phyloP scores from a whole-genome alignment of 2,329 filamentous ascomycete genomes.

The Phyllosticta citrichinensis region DNA sequence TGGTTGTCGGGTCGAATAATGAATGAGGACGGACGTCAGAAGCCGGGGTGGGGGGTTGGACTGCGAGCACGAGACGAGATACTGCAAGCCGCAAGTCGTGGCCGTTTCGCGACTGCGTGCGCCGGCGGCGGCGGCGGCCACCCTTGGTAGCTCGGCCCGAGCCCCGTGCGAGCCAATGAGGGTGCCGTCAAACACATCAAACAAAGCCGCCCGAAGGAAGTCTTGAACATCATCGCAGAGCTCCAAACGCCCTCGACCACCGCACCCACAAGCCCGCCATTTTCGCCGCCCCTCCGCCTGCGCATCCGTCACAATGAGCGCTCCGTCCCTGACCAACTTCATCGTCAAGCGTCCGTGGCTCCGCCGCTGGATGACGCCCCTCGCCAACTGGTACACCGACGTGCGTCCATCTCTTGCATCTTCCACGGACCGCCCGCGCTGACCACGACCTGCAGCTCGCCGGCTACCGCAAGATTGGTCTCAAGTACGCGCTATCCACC shows the following conservation, averaged over 20 bases:
- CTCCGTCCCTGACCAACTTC: constrained; percentile 62
- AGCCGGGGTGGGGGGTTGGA: neutral
- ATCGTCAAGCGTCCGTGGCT: constrained; percentile 83
- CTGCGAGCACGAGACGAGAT: neutral
- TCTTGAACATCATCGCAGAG: constrained; percentile 7
- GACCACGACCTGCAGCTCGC: constrained; percentile 41
- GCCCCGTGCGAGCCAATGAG: neutral
- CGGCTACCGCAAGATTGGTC: constrained; percentile 86
- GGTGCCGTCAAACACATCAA: neutral
- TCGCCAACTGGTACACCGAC: constrained; percentile 82
- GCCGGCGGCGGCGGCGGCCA: neutral
- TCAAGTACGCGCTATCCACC: constrained; percentile 53
- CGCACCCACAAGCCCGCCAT: constrained; percentile 10
- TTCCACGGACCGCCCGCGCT: neutral
- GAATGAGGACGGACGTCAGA: constrained; percentile 7
- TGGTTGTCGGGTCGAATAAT: constrained; percentile 2
- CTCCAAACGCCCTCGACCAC: neutral
- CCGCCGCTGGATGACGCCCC: constrained; percentile 63
- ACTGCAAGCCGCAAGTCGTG: neutral
- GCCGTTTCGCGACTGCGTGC: neutral
- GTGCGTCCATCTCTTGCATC: neutral
- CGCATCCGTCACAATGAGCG: constrained; percentile 48
- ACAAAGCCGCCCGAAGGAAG: neutral
- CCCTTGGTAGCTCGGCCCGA: neutral
- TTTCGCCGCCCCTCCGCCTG: constrained; percentile 16